Evolutionary conservation across 1,284 basidiomycete genomes (phyloP).

Genomic region (Sphaerobolus stellatus): DNA sequence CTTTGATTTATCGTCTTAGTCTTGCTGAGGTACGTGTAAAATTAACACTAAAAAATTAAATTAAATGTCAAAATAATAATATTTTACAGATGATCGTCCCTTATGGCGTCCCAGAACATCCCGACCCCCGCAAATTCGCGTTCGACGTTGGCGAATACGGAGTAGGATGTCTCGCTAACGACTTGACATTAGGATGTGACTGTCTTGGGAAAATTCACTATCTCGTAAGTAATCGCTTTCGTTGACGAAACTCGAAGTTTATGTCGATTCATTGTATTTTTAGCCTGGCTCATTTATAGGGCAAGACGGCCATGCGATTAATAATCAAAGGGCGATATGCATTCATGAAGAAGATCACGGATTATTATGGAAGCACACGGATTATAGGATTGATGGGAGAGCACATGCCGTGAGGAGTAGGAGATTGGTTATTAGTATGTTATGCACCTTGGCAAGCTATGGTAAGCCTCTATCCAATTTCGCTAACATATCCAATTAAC

Average conservation of each 20-base stretch:
- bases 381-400: conserved; percentile 78
- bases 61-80: too few relatives aligned
- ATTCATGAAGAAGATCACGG: conserved; percentile 90
- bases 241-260: not conserved
- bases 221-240: conserved; percentile 47
- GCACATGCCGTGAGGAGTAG: conserved; percentile 76
- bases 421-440: conserved; percentile 82
- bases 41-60: too few relatives aligned
- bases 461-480: conserved; percentile 43
- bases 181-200: conserved; percentile 80
- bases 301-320: conserved; percentile 65
- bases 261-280: conserved; percentile 2
- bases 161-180: conserved; percentile 85
- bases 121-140: conserved; percentile 77
- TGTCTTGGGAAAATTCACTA: conserved; percentile 84
- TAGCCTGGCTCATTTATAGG: conserved; percentile 70
- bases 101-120: conserved; percentile 71
- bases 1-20: conserved; percentile 77
- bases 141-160: conserved; percentile 87
- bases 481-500: not conserved
- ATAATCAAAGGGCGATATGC: conserved; percentile 84
- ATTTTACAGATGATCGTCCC: conserved; percentile 66
- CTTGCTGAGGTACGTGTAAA: conserved; percentile 52
- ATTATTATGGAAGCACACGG: conserved; percentile 83
- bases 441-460: conserved; percentile 87